Conservation (phyloP, 2,329 filamentous ascomycete genomes). For the Aspergillus niger region DNA sequence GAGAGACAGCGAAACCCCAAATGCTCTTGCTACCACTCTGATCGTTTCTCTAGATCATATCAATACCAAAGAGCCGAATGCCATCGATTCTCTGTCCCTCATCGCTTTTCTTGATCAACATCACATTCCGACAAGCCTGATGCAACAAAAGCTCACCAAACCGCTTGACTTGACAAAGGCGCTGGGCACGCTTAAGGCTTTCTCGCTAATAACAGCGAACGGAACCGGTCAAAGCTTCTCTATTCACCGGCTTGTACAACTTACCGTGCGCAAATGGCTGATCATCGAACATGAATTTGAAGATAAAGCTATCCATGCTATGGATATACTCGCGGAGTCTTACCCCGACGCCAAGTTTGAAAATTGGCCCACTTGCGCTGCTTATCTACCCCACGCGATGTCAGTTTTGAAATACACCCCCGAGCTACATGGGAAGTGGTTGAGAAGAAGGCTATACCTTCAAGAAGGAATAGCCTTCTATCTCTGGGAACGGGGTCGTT, state of each 20-base stretch:
- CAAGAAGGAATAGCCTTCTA: no score
- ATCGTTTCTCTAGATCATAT: slow-evolving; percentile 18
- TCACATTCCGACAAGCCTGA: slow-evolving; percentile 9
- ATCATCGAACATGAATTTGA: slow-evolving; percentile 2
- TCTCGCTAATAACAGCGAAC: slow-evolving; percentile 13
- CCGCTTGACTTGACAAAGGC: slow-evolving; percentile 12
- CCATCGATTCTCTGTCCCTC: slow-evolving; percentile 11
- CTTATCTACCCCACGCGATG: no score
- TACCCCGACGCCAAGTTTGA: no score
- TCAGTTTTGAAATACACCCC: no score
- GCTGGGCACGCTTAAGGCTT: slow-evolving; percentile 15
- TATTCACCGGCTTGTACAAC: slow-evolving; percentile 15
- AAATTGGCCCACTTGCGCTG: no score
- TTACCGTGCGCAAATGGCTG: slow-evolving; percentile 18
- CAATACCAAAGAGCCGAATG: slow-evolving; percentile 10
- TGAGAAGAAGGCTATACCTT: no score
- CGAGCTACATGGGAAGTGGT: no score
- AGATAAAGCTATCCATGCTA: no score
- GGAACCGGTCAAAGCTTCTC: slow-evolving; percentile 12
- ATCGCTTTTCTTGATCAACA: slow-evolving; percentile 16
- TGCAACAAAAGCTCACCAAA: slow-evolving; percentile 9
- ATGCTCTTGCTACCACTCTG: slow-evolving; percentile 17
- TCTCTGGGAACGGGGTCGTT: no score
- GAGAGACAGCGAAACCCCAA: slow-evolving; percentile 12
- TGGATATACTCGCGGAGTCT: no score